These are phyloP conservation scores for Hypoxylon rickii DNA, from an alignment of 495 filamentous ascomycete species.

Conservation along the genomic window DNA sequence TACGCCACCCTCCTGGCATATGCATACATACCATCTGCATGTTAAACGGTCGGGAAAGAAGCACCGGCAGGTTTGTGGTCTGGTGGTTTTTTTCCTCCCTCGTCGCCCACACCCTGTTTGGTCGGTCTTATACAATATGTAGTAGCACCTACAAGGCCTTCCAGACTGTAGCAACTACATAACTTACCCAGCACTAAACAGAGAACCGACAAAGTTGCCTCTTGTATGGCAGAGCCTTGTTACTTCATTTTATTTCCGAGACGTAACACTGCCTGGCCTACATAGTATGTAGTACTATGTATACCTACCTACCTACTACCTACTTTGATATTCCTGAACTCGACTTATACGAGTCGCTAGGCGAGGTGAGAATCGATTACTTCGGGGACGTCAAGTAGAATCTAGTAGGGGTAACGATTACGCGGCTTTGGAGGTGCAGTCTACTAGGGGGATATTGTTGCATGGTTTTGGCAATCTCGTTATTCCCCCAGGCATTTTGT, in stretches of 20 bases:
- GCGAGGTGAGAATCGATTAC: background rate
- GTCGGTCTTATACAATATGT: background rate
- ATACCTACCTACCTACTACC: background rate
- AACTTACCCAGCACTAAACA: conserved; percentile 5
- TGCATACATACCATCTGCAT: conserved; percentile 26
- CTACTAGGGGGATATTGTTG: too few species aligned
- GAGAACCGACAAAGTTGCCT: conserved; percentile 6
- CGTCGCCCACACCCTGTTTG: too few species aligned
- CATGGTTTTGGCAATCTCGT: background rate
- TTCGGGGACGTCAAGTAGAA: background rate
- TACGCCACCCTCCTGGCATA: conserved; percentile 11
- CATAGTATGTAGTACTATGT: too few species aligned
- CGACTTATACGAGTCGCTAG: background rate
- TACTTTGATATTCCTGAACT: background rate
- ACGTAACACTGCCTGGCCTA: too few species aligned
- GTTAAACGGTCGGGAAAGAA: conserved; percentile 5
- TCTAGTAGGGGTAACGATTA: background rate
- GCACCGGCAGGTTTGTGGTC: too few species aligned
- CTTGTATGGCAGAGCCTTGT: conserved; percentile 22
- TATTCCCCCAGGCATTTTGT: conserved; percentile 25
- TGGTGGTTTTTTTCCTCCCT: too few species aligned
- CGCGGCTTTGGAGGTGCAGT: background rate
- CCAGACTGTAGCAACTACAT: conserved; percentile 1
- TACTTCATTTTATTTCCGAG: background rate
- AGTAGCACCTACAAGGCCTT: background rate